phyloP scores from a whole-genome alignment of 306 rosid species.

The Vigna mungo region DNA sequence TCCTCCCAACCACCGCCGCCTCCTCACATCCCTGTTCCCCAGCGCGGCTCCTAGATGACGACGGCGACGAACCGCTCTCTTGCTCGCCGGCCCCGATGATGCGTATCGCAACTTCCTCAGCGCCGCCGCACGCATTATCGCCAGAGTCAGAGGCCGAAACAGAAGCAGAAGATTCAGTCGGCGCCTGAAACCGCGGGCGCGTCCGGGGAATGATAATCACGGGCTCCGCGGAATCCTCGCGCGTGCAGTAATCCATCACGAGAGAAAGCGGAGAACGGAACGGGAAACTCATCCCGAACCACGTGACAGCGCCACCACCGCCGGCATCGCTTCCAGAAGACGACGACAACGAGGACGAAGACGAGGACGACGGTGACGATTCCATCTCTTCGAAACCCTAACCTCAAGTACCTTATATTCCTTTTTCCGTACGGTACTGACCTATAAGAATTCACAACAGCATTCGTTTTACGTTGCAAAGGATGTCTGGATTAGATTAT shows the following conservation, averaged over 20 bases:
- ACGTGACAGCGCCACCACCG: constrained; percentile 22
- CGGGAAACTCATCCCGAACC: constrained; percentile 54
- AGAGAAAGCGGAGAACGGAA: constrained; percentile 64
- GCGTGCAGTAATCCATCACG: constrained; percentile 63
- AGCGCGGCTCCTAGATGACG: constrained; percentile 36
- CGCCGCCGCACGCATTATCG: constrained; percentile 42
- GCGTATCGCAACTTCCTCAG: constrained; percentile 70
- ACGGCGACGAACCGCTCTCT: constrained; percentile 32
- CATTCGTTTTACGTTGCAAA: background rate
- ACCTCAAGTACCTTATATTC: background rate
- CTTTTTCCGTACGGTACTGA: background rate
- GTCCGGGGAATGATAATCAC: constrained; percentile 47
- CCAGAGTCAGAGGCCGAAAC: constrained; percentile 13
- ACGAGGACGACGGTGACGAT: constrained; percentile 2
- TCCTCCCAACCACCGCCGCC: constrained; percentile 34
- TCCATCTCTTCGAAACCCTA: constrained; percentile 56
- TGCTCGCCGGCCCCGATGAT: constrained; percentile 63
- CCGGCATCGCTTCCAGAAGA: background rate
- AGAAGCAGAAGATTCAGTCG: constrained; percentile 4
- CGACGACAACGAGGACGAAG: background rate
- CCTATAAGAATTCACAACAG: background rate
- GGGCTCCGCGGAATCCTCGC: constrained; percentile 40
- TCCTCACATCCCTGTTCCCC: constrained; percentile 51
- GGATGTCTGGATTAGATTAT: background rate
- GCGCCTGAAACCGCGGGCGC: constrained; percentile 38